phyloP scores from a whole-genome alignment of 805 yeast species.

The Naumovozyma dairenensis region DNA sequence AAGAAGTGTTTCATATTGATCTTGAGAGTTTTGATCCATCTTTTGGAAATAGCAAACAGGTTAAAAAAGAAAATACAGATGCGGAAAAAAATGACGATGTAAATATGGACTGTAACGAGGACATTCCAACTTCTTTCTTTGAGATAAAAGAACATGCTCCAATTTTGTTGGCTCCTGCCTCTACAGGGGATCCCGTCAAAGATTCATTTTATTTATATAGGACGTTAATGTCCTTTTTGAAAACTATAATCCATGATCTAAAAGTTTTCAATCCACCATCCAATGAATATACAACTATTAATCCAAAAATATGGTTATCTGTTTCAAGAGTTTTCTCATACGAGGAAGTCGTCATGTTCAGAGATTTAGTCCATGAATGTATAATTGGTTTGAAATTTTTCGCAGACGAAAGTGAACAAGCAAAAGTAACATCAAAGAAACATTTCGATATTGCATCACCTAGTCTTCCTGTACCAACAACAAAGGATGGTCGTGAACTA shows the following conservation, averaged over 20 bases:
- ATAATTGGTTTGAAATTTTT: slow-evolving; percentile 72
- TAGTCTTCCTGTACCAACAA: slow-evolving; percentile 71
- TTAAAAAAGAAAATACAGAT: slow-evolving; percentile 23
- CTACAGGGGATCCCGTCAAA: slow-evolving; percentile 55
- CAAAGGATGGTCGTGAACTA: slow-evolving; percentile 87
- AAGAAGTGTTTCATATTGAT: slow-evolving; percentile 21
- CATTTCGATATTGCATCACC: slow-evolving; percentile 67
- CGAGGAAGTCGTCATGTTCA: slow-evolving; percentile 74
- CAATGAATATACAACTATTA: slow-evolving; percentile 37
- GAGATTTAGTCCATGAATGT: slow-evolving; percentile 75
- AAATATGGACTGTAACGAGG: slow-evolving; percentile 8
- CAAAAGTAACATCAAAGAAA: slow-evolving; percentile 19
- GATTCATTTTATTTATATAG: slow-evolving; percentile 84
- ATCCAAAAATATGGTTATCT: slow-evolving; percentile 65
- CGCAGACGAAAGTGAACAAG: slow-evolving; percentile 31
- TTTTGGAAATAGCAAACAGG: not conserved
- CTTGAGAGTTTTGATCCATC: too few relatives aligned
- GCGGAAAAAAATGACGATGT: slow-evolving; percentile 15
- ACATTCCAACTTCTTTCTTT: slow-evolving; percentile 25
- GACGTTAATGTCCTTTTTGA: slow-evolving; percentile 79
- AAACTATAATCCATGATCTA: slow-evolving; percentile 81
- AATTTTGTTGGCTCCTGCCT: slow-evolving; percentile 44
- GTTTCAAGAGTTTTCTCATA: slow-evolving; percentile 72
- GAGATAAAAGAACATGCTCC: slow-evolving; percentile 46
- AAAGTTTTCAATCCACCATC: slow-evolving; percentile 86